phyloP scores from a whole-genome alignment of 768 basidiomycete species.

The Psilocybe cyanescens region DNA sequence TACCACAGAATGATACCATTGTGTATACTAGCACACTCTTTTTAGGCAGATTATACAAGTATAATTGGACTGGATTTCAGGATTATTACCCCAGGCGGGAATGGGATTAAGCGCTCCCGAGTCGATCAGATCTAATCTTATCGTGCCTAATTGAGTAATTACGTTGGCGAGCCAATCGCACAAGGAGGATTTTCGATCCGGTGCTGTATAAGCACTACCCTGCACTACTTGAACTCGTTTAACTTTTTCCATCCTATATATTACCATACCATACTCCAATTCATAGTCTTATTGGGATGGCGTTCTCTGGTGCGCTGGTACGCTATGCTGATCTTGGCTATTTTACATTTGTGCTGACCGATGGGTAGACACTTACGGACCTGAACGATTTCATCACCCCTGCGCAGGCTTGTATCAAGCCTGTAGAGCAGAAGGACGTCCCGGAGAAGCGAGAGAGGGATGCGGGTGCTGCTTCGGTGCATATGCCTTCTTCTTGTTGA shows the following conservation, averaged over 20 bases:
- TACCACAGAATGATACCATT: neutral
- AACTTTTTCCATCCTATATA: neutral
- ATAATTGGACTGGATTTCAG: neutral
- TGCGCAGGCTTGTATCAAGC: slow-evolving; percentile 96
- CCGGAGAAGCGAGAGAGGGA: slow-evolving; percentile 30
- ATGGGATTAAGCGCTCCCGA: neutral
- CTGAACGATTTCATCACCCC: slow-evolving; percentile 98
- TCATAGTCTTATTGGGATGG: slow-evolving; percentile 47
- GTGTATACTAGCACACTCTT: neutral
- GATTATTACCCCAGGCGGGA: neutral
- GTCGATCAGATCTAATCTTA: slow-evolving; percentile 2
- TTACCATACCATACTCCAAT: too few relatives aligned
- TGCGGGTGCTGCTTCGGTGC: slow-evolving; percentile 41
- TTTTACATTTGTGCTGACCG: neutral
- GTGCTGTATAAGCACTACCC: slow-evolving; percentile 1
- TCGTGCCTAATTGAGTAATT: neutral
- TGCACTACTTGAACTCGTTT: neutral
- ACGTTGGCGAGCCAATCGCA: slow-evolving; percentile 1
- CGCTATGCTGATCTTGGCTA: slow-evolving; percentile 27
- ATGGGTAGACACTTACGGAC: slow-evolving; percentile 80
- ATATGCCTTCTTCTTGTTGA: slow-evolving; percentile 11
- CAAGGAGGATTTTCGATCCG: slow-evolving; percentile 2
- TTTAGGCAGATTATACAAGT: neutral
- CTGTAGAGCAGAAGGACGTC: slow-evolving; percentile 60
- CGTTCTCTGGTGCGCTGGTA: slow-evolving; percentile 87